A percentile compares a stretch with the other conserved stretches of the same genome.
These are phyloP conservation scores for Evansstolkia leycettana DNA, from an alignment of 495 filamentous ascomycete genomes.

Conservation along the genomic window DNA sequence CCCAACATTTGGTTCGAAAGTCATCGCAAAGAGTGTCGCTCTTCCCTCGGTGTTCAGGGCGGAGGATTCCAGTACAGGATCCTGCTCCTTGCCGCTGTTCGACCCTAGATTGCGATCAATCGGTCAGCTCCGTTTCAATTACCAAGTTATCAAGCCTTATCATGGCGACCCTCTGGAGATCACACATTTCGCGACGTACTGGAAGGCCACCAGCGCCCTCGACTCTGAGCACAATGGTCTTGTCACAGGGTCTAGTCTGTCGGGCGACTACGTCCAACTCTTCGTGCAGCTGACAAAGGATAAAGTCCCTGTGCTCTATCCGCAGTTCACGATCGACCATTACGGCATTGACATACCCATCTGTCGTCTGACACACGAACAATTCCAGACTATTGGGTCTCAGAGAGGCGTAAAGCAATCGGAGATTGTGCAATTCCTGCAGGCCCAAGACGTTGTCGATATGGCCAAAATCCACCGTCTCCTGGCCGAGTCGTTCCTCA, in stretches of 20 bases:
- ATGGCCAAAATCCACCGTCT: conserved; percentile 55
- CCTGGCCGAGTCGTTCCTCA: conserved; percentile 61
- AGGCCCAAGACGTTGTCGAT: conserved; percentile 34
- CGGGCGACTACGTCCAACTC: conserved; percentile 83
- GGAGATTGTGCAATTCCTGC: conserved; percentile 32
- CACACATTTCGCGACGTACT: conserved; percentile 96
- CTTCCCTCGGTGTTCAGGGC: conserved; percentile 74
- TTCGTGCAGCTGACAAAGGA: conserved; percentile 87
- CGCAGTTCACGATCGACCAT: conserved; percentile 65
- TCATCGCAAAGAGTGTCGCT: conserved; percentile 90
- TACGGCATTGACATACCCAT: conserved; percentile 73
- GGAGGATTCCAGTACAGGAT: conserved; percentile 60
- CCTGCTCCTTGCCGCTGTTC: conserved; percentile 76
- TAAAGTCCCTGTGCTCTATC: conserved; percentile 74
- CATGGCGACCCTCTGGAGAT: conserved; percentile 89
- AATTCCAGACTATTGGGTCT: conserved; percentile 58
- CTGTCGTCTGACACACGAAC: conserved; percentile 55
- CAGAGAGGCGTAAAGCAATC: conserved; percentile 28
- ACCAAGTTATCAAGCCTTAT: conserved; percentile 94
- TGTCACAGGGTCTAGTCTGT: conserved; percentile 89
- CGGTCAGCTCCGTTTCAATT: conserved; percentile 85
- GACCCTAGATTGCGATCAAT: conserved; percentile 89
- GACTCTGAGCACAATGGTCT: conserved; percentile 72
- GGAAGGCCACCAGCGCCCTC: conserved; percentile 91
- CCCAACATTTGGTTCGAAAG: conserved; percentile 91